Evolutionary conservation across 1,284 basidiomycete genomes (phyloP).

Genomic region (Inonotus hispidus): DNA sequence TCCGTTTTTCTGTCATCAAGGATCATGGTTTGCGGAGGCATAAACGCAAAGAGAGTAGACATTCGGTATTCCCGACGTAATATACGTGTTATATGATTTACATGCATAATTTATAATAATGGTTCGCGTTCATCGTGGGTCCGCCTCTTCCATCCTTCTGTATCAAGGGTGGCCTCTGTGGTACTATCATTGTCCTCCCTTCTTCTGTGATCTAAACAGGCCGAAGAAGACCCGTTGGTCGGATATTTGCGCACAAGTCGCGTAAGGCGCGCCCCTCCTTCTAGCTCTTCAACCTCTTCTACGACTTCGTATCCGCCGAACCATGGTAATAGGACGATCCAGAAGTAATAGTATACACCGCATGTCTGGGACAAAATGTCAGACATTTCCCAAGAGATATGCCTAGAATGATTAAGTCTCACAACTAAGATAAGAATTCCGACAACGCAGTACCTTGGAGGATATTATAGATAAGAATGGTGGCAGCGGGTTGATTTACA

Average conservation of each 20-base stretch:
- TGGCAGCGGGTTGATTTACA: background rate
- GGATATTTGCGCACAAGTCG: slow-evolving; percentile 23
- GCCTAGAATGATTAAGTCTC: background rate
- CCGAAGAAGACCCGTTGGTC: background rate
- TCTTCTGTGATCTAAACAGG: background rate
- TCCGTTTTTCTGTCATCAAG: no score
- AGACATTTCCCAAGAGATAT: background rate
- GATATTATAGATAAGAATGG: background rate
- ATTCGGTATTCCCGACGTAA: no score
- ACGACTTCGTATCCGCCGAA: slow-evolving; percentile 30
- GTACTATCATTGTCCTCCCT: background rate
- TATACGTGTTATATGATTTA: background rate
- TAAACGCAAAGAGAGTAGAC: no score
- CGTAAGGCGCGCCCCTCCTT: slow-evolving; percentile 27
- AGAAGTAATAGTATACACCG: slow-evolving; percentile 32
- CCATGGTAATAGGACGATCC: slow-evolving; percentile 30
- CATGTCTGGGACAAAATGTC: slow-evolving; percentile 20
- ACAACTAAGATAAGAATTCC: slow-evolving; percentile 26
- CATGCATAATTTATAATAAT: background rate
- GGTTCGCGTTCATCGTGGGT: background rate
- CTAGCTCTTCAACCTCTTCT: slow-evolving; percentile 26
- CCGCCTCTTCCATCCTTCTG: background rate
- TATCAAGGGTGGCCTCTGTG: no score
- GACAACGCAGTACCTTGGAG: slow-evolving; percentile 24
- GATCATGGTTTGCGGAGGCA: no score